These are phyloP conservation scores for Candida insectalens DNA, from an alignment of 805 yeast genomes.

Conservation along the genomic window DNA sequence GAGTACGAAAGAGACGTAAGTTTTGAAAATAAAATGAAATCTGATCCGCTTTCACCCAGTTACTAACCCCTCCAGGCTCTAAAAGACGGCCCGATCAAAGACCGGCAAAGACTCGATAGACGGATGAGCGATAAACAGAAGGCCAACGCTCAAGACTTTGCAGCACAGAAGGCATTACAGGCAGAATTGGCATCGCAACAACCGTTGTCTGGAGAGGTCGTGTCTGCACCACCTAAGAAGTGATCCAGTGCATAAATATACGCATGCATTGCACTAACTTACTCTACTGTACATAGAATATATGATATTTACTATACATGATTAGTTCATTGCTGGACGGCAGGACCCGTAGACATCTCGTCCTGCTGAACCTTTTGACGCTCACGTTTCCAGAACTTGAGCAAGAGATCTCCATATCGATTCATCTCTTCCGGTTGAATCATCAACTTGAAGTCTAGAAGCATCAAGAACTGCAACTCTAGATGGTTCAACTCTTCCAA, in stretches of 20 bases:
- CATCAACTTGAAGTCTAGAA: slow-evolving; percentile 80
- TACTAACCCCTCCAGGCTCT: too few relatives aligned
- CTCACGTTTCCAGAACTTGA: slow-evolving; percentile 78
- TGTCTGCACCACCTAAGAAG: slow-evolving; percentile 26
- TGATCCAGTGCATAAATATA: neutral
- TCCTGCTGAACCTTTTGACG: too few relatives aligned
- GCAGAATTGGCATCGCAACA: slow-evolving; percentile 49
- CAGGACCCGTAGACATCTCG: too few relatives aligned
- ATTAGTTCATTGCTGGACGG: too few relatives aligned
- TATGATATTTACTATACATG: neutral
- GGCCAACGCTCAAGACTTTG: slow-evolving; percentile 59
- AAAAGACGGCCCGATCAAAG: slow-evolving; percentile 79
- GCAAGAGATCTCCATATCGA: slow-evolving; percentile 75
- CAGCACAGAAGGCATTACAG: slow-evolving; percentile 49
- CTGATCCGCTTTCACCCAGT: neutral
- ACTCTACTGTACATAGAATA: neutral
- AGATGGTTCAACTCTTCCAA: slow-evolving; percentile 86
- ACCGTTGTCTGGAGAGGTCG: slow-evolving; percentile 48
- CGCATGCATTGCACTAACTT: neutral
- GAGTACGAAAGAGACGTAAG: slow-evolving; percentile 53
- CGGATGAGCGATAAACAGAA: slow-evolving; percentile 28
- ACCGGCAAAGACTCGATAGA: slow-evolving; percentile 55
- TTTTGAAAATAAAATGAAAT: slow-evolving; percentile 5
- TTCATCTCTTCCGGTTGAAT: slow-evolving; percentile 87
- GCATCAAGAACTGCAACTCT: slow-evolving; percentile 78